These are phyloP conservation scores for Nepenthes mirabilis DNA, from an alignment of 148 eudicot species.

Conservation along the genomic window DNA sequence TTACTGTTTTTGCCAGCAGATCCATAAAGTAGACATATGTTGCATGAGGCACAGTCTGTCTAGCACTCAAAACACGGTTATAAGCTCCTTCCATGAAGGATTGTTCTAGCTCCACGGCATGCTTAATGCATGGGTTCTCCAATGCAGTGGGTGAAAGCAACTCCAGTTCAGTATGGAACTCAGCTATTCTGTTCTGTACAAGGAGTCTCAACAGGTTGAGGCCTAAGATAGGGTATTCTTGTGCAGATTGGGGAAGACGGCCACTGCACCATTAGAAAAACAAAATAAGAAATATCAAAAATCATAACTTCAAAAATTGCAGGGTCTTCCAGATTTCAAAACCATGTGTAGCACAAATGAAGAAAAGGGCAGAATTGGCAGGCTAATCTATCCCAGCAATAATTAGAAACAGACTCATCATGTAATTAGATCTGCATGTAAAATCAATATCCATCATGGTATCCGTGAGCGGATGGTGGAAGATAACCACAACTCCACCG, in stretches of 20 bases:
- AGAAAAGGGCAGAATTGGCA: too few species aligned
- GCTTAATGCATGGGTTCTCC: slow-evolving; percentile 80
- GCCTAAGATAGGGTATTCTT: slow-evolving; percentile 76
- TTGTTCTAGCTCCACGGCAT: slow-evolving; percentile 91
- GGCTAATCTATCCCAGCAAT: too few species aligned
- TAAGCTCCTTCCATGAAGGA: slow-evolving; percentile 99
- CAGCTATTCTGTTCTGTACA: slow-evolving; percentile 89
- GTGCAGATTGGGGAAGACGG: slow-evolving; percentile 60
- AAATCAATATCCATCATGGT: too few species aligned
- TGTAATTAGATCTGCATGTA: too few species aligned
- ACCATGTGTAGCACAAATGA: too few species aligned
- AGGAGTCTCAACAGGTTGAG: slow-evolving; percentile 86
- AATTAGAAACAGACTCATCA: too few species aligned
- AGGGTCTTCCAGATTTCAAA: too few species aligned
- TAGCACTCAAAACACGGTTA: slow-evolving; percentile 90
- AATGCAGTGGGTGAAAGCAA: slow-evolving; percentile 67
- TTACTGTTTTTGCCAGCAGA: slow-evolving; percentile 87
- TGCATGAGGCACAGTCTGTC: slow-evolving; percentile 88
- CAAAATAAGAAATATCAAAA: background rate
- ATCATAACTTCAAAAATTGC: background rate
- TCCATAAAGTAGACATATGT: slow-evolving; percentile 92
- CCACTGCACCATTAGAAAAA: slow-evolving; percentile 32
- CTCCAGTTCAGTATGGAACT: slow-evolving; percentile 86
- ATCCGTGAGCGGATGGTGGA: too few species aligned
- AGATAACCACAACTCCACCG: too few species aligned